Evolutionary conservation across 306 rosid species (phyloP).

Genomic region (Vigna mungo): DNA sequence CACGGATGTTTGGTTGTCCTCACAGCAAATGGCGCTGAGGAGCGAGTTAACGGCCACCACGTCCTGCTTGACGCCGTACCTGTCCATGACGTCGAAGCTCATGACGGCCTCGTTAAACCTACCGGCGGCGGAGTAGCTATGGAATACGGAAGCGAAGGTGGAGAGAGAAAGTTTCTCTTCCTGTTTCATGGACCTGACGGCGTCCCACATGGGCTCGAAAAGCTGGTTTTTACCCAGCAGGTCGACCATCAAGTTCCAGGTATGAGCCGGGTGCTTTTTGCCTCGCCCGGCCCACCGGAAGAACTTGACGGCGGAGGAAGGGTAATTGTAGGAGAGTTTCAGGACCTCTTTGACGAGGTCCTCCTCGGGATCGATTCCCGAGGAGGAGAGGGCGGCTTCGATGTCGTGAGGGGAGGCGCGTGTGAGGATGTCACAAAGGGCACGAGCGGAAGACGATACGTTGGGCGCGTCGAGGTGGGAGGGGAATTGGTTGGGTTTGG

Average conservation of each 20-base stretch:
- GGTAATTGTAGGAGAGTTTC: constrained; percentile 59
- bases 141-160: constrained; percentile 65
- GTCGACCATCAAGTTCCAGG: constrained; percentile 80
- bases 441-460: constrained; percentile 51
- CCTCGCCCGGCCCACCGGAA: constrained; percentile 70
- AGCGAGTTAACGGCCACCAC: constrained; percentile 67
- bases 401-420: constrained; percentile 59
- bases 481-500: constrained; percentile 49
- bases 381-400: constrained; percentile 54
- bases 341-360: constrained; percentile 61
- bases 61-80: constrained; percentile 57
- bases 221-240: constrained; percentile 67
- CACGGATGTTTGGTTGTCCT: constrained; percentile 48
- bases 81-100: constrained; percentile 76
- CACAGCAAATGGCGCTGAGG: constrained; percentile 63
- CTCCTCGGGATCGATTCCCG: constrained; percentile 54
- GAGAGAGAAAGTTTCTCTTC: constrained; percentile 53
- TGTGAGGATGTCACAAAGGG: constrained; percentile 59
- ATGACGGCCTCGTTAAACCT: constrained; percentile 62
- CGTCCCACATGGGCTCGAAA: constrained; percentile 84
- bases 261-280: constrained; percentile 53
- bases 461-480: constrained; percentile 45
- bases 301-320: constrained; percentile 73
- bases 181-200: constrained; percentile 70
- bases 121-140: constrained; percentile 63